Conservation (phyloP, 495 filamentous ascomycete genomes). For the Lichenothelia convexa region DNA sequence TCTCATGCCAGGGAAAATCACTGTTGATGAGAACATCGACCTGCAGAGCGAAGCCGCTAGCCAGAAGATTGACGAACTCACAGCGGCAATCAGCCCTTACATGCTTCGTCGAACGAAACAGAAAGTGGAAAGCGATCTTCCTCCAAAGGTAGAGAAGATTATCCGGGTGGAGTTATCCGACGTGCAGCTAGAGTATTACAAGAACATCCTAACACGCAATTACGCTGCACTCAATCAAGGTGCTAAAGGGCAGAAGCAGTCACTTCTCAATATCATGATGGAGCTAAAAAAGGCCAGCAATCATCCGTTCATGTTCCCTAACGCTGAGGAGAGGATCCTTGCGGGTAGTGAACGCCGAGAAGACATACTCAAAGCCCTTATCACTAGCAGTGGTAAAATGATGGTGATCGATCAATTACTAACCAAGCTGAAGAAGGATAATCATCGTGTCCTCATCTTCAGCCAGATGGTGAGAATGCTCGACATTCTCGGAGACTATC, state of each 20-base stretch:
- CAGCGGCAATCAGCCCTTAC: slow-evolving; percentile 60
- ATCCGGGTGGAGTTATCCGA: slow-evolving; percentile 93
- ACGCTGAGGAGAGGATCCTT: slow-evolving; percentile 74
- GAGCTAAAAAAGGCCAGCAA: slow-evolving; percentile 98
- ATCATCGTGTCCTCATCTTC: slow-evolving; percentile 92
- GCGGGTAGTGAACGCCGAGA: slow-evolving; percentile 59
- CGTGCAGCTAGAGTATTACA: slow-evolving; percentile 93
- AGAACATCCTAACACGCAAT: slow-evolving; percentile 92
- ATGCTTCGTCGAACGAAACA: slow-evolving; percentile 96
- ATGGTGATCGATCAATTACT: slow-evolving; percentile 91
- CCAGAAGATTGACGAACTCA: slow-evolving; percentile 51
- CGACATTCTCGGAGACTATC: slow-evolving; percentile 84
- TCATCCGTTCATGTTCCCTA: slow-evolving; percentile 92
- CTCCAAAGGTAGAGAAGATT: slow-evolving; percentile 95
- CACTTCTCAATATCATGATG: slow-evolving; percentile 98
- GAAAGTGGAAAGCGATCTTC: slow-evolving; percentile 86
- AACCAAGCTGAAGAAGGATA: slow-evolving; percentile 74
- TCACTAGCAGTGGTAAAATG: slow-evolving; percentile 97
- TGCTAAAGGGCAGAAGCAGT: slow-evolving; percentile 73
- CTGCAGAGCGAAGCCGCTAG: slow-evolving; percentile 49
- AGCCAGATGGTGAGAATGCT: slow-evolving; percentile 99
- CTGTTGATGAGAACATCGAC: slow-evolving; percentile 81
- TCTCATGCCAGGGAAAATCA: slow-evolving; percentile 72
- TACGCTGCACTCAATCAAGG: slow-evolving; percentile 88
- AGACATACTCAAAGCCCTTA: slow-evolving; percentile 73